Evolutionary conservation across 495 filamentous ascomycete species (phyloP).

Genomic region (Venustampulla echinocandica): DNA sequence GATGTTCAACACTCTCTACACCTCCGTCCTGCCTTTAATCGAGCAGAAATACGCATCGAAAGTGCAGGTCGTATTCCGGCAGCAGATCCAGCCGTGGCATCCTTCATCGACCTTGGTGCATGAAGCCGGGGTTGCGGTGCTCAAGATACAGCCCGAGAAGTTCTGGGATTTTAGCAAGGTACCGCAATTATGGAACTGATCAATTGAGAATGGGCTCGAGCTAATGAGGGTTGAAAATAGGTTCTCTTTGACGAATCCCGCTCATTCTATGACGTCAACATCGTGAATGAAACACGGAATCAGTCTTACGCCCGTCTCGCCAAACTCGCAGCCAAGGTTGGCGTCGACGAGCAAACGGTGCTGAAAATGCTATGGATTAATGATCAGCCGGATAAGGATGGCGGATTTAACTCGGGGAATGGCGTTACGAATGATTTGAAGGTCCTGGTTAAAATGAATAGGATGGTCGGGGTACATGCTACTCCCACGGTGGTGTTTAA

Average conservation of each 20-base stretch:
- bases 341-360: slow-evolving; percentile 56
- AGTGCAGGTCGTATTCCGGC: slow-evolving; percentile 71
- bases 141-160: slow-evolving; percentile 52
- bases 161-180: slow-evolving; percentile 69
- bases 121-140: slow-evolving; percentile 76
- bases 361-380: slow-evolving; percentile 54
- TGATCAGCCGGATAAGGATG: slow-evolving; percentile 52
- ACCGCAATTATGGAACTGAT: neutral
- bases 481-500: slow-evolving; percentile 85
- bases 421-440: slow-evolving; percentile 78
- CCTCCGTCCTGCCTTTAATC: slow-evolving; percentile 46
- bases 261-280: slow-evolving; percentile 71
- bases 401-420: slow-evolving; percentile 67
- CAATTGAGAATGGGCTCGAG: neutral
- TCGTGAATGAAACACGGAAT: slow-evolving; percentile 77
- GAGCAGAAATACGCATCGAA: slow-evolving; percentile 36
- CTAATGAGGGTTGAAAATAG: slow-evolving; percentile 2
- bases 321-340: slow-evolving; percentile 53
- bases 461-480: slow-evolving; percentile 75
- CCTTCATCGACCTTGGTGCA: slow-evolving; percentile 80
- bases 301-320: slow-evolving; percentile 72
- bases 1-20: slow-evolving; percentile 64
- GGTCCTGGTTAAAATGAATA: slow-evolving; percentile 68
- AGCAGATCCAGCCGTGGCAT: slow-evolving; percentile 95
- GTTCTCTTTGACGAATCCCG: slow-evolving; percentile 62